phyloP scores from a whole-genome alignment of 805 yeast species.

The Ogataea salicorniae region DNA sequence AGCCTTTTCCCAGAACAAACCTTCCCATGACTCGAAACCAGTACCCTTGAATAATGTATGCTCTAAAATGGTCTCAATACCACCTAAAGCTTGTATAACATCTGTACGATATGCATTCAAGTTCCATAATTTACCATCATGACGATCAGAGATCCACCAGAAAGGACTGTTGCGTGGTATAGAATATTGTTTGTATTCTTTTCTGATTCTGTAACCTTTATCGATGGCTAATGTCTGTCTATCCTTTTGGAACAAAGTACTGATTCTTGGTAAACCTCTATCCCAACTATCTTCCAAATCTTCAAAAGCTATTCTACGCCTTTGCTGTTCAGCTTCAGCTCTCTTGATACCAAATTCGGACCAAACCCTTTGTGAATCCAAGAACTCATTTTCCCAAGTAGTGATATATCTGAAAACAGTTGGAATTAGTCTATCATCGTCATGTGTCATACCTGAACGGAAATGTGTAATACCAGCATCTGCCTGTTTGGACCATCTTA shows the following conservation, averaged over 20 bases:
- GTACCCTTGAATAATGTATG: conserved; percentile 95
- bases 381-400: conserved; percentile 94
- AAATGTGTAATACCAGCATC: conserved; percentile 93
- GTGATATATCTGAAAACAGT: conserved; percentile 89
- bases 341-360: conserved; percentile 91
- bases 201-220: conserved; percentile 83
- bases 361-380: conserved; percentile 96
- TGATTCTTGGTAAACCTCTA: conserved; percentile 92
- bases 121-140: conserved; percentile 96
- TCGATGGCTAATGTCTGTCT: conserved; percentile 92
- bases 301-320: conserved; percentile 82
- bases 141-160: conserved; percentile 94
- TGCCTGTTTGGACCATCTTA: conserved; percentile 87
- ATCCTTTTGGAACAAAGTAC: conserved; percentile 92
- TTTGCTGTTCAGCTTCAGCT: conserved; percentile 78
- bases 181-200: conserved; percentile 70
- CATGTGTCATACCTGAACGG: conserved; percentile 86
- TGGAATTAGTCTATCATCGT: conserved; percentile 79
- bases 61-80: conserved; percentile 91
- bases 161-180: conserved; percentile 76
- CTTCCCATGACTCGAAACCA: conserved; percentile 98
- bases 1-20: conserved; percentile 96
- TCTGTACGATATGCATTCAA: conserved; percentile 88
- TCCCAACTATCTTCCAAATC: conserved; percentile 96
- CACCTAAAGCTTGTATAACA: conserved; percentile 95